These are phyloP conservation scores for Corylus americana DNA, from an alignment of 306 rosid species.

Conservation along the genomic window DNA sequence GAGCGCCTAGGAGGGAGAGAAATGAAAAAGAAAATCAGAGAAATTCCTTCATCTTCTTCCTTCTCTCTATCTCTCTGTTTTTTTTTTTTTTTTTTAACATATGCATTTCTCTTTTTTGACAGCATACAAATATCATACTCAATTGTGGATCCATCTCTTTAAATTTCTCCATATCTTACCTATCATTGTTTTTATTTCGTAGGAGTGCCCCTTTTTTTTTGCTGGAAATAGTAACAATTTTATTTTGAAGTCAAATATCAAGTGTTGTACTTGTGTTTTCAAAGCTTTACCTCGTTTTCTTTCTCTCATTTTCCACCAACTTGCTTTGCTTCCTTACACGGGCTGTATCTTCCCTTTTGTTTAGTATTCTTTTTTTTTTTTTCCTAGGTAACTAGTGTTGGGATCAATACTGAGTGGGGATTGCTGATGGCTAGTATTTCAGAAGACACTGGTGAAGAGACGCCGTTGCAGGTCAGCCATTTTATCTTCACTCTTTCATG, in stretches of 20 bases:
- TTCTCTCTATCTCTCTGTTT: neutral
- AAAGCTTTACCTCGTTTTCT: neutral
- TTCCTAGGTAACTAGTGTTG: conserved; percentile 84
- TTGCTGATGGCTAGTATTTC: conserved; percentile 98
- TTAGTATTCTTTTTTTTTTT: conserved; percentile 5
- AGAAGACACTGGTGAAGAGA: conserved; percentile 97
- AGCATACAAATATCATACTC: neutral
- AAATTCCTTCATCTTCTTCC: no score
- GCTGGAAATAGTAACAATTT: neutral
- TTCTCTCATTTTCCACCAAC: neutral
- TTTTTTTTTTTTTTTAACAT: neutral
- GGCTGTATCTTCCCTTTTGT: conserved; percentile 9
- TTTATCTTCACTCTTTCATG: neutral
- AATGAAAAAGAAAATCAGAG: no score
- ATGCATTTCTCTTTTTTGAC: neutral
- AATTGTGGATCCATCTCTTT: neutral
- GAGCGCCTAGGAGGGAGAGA: no score
- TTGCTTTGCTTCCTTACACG: conserved; percentile 7
- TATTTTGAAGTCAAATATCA: neutral
- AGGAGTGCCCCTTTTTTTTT: neutral
- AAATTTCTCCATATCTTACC: neutral
- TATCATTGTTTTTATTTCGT: neutral
- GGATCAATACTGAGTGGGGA: conserved; percentile 97
- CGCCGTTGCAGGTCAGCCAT: conserved; percentile 83
- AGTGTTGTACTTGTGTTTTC: neutral